Evolutionary conservation across 1,139 yeast species (phyloP).

Genomic region (Sugiyamaella castrensis): DNA sequence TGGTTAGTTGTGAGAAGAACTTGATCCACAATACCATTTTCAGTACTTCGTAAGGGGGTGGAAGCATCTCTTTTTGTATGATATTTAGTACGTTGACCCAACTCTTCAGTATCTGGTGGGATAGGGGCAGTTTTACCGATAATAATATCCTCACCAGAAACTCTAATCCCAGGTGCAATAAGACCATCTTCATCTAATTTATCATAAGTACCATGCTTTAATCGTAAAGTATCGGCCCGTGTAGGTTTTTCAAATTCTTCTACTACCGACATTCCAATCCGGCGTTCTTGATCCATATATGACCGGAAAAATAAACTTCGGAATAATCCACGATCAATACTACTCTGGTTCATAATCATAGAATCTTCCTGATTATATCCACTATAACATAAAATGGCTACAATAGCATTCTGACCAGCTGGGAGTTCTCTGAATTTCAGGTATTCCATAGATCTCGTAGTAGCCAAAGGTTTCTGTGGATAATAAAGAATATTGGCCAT

Average conservation of each 20-base stretch:
- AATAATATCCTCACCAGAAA: slow-evolving; percentile 96
- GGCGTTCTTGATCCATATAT: slow-evolving; percentile 97
- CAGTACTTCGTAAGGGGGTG: slow-evolving; percentile 94
- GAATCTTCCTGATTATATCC: slow-evolving; percentile 99
- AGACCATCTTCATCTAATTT: slow-evolving; percentile 97
- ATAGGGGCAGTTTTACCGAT: slow-evolving; percentile 98
- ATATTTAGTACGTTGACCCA: slow-evolving; percentile 96
- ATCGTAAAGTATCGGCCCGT: slow-evolving; percentile 86
- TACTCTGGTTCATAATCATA: slow-evolving; percentile 98
- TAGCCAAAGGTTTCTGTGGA: slow-evolving; percentile 98
- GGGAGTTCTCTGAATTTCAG: slow-evolving; percentile 96
- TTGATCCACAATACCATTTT: slow-evolving; percentile 97
- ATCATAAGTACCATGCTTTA: slow-evolving; percentile 97
- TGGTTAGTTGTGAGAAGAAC: slow-evolving; percentile 95
- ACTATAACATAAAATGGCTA: slow-evolving; percentile 95
- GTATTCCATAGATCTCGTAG: slow-evolving; percentile 98
- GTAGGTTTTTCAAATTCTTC: slow-evolving; percentile 96
- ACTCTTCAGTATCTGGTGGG: slow-evolving; percentile 96
- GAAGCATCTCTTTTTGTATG: slow-evolving; percentile 99
- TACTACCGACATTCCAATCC: slow-evolving; percentile 96
- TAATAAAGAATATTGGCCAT: slow-evolving; percentile 97
- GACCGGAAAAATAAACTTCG: slow-evolving; percentile 94
- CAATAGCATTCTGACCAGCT: slow-evolving; percentile 98
- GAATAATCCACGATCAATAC: slow-evolving; percentile 94
- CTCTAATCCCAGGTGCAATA: slow-evolving; percentile 97